These are phyloP conservation scores for Cordyceps tenuipes DNA, from an alignment of 2,329 filamentous ascomycete species.

Conservation along the genomic window DNA sequence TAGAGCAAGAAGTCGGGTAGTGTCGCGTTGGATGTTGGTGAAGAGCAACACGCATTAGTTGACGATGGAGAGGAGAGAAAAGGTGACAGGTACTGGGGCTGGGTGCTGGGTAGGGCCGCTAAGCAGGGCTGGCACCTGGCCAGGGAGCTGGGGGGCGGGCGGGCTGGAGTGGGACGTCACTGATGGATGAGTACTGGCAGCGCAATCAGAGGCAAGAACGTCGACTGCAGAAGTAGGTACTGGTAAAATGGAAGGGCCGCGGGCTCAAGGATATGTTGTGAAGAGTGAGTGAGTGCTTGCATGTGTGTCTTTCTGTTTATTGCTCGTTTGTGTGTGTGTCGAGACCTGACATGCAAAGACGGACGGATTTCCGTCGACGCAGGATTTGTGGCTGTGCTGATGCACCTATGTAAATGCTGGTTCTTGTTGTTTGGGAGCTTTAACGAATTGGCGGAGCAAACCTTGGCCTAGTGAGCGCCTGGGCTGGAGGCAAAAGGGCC, in stretches of 20 bases:
- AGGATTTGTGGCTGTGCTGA: not conserved
- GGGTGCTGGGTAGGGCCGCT: not conserved
- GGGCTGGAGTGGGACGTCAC: conserved; percentile 5
- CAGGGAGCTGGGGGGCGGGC: not conserved
- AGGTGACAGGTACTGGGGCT: conserved; percentile 10
- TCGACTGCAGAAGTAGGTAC: too few species aligned
- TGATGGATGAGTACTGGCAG: not conserved
- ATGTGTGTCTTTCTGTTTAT: too few species aligned
- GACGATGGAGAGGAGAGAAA: conserved; percentile 8
- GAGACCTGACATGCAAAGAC: not conserved
- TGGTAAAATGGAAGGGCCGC: not conserved
- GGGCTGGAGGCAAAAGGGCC: not conserved
- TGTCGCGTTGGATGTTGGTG: conserved; percentile 6
- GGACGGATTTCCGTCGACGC: not conserved
- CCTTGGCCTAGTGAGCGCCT: not conserved
- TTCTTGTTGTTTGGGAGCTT: not conserved
- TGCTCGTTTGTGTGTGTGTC: not conserved
- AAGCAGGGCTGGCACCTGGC: conserved; percentile 6
- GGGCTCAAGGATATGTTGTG: not conserved
- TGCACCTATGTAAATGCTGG: not conserved
- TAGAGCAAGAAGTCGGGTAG: not conserved
- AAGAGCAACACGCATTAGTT: conserved; percentile 9
- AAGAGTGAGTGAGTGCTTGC: not conserved
- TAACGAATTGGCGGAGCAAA: not conserved
- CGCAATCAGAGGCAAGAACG: not conserved